A percentile compares a stretch with the other conserved stretches of the same genome.
These are phyloP conservation scores for Penicillium sp. DNA, from an alignment of 2,329 filamentous ascomycete species.

Conservation along the genomic window DNA sequence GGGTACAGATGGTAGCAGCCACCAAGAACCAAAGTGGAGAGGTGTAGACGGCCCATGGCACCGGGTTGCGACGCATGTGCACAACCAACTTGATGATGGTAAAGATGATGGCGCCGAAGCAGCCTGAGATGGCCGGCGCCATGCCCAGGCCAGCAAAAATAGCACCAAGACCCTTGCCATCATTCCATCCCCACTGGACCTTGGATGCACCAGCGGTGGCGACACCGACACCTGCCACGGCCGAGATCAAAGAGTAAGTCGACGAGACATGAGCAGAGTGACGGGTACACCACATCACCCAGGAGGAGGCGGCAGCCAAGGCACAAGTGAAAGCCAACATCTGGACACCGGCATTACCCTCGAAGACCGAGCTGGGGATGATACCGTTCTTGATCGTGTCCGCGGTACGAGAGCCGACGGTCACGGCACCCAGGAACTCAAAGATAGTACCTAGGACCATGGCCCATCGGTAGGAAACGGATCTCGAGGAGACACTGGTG, in stretches of 20 bases:
- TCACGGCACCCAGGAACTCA: conserved; percentile 61
- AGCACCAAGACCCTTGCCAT: conserved; percentile 61
- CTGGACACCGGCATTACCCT: conserved; percentile 58
- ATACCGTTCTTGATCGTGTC: conserved; percentile 76
- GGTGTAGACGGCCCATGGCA: conserved; percentile 66
- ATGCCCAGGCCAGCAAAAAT: conserved; percentile 61
- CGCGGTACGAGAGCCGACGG: conserved; percentile 63
- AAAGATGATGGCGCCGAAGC: conserved; percentile 64
- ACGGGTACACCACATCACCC: conserved; percentile 75
- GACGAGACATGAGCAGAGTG: conserved; percentile 69
- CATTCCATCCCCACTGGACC: conserved; percentile 65
- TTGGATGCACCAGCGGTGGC: conserved; percentile 57
- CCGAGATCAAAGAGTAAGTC: conserved; percentile 65
- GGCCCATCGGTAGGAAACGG: conserved; percentile 39
- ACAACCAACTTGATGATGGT: conserved; percentile 66
- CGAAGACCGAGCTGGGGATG: conserved; percentile 56
- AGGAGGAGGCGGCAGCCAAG: conserved; percentile 42
- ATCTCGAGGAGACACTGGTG: conserved; percentile 73
- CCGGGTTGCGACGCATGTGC: conserved; percentile 64
- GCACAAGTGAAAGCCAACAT: conserved; percentile 51
- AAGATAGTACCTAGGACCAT: conserved; percentile 55
- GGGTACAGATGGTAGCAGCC: conserved; percentile 65
- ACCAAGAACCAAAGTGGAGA: conserved; percentile 74
- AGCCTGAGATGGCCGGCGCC: conserved; percentile 61
- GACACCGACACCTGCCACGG: conserved; percentile 63